Conservation (phyloP, 163 green algal species). For the Coccomyxa subellipsoidea region DNA sequence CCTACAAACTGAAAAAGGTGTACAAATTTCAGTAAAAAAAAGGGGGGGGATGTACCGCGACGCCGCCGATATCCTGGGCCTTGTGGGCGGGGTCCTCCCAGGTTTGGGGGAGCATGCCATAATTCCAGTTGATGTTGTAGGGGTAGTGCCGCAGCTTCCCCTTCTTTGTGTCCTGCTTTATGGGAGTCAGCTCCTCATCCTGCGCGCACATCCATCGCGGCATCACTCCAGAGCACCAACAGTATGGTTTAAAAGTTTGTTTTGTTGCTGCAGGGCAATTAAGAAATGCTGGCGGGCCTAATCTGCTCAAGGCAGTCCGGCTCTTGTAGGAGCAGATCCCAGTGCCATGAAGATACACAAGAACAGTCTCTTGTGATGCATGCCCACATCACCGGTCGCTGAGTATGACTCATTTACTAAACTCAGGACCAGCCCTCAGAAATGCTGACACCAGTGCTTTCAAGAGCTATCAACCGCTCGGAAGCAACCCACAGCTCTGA, state of each 20-base stretch:
- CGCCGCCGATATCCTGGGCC: constrained; percentile 53
- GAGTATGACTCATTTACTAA: background rate
- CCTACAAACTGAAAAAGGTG: too few relatives aligned
- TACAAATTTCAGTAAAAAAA: too few relatives aligned
- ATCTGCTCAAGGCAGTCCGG: background rate
- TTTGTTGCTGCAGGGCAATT: background rate
- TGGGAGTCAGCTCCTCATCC: constrained; percentile 91
- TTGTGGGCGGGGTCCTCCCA: constrained; percentile 94
- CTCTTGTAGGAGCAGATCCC: background rate
- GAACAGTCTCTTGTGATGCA: background rate
- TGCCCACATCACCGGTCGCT: background rate
- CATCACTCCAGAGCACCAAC: background rate
- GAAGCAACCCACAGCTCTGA: too few relatives aligned
- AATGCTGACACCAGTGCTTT: too few relatives aligned
- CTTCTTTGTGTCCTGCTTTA: constrained; percentile 99
- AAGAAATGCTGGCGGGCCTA: too few relatives aligned
- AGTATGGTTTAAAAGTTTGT: background rate
- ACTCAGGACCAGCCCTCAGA: too few relatives aligned
- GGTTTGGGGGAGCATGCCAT: constrained; percentile 95
- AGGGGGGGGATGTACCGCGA: constrained; percentile 16
- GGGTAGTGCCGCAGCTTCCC: constrained; percentile 98
- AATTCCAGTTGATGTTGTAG: constrained; percentile 99
- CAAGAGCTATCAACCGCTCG: too few relatives aligned
- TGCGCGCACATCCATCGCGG: constrained; percentile 33
- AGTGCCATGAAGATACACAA: background rate